Evolutionary conservation across 2,329 filamentous ascomycete genomes (phyloP).

Genomic region (Drechslera avenae): DNA sequence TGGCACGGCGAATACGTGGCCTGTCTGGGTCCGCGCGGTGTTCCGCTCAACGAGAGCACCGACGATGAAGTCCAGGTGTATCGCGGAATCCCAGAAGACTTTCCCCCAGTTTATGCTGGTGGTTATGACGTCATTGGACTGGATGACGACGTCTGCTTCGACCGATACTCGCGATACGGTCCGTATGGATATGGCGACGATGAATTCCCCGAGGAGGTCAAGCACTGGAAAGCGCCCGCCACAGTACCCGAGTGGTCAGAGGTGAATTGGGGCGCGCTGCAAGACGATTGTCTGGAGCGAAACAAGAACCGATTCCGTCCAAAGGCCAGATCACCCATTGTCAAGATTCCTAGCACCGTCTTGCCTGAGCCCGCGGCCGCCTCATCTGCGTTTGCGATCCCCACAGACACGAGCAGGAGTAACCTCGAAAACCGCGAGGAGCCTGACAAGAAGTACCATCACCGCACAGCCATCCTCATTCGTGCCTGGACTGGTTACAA

Average conservation of each 20-base stretch:
- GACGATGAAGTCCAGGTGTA: constrained; percentile 70
- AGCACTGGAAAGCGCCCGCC: constrained; percentile 47
- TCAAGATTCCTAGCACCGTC: constrained; percentile 36
- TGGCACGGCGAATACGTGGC: constrained; percentile 65
- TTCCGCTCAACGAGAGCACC: constrained; percentile 58
- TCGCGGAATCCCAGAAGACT: constrained; percentile 56
- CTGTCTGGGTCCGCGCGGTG: constrained; percentile 66
- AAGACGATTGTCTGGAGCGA: constrained; percentile 66
- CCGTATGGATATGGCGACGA: constrained; percentile 64
- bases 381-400: constrained; percentile 38
- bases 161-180: constrained; percentile 58
- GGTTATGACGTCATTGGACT: constrained; percentile 48
- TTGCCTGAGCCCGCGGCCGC: constrained; percentile 34
- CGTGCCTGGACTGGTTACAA: constrained; percentile 55
- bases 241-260: constrained; percentile 62
- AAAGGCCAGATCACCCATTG: constrained; percentile 47
- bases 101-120: constrained; percentile 46
- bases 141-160: constrained; percentile 65
- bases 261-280: constrained; percentile 73
- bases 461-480: constrained; percentile 54
- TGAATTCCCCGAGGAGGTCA: constrained; percentile 55
- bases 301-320: constrained; percentile 68
- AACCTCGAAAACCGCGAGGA: constrained; percentile 33
- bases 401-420: constrained; percentile 34
- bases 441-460: constrained; percentile 44